phyloP scores from a whole-genome alignment of 768 basidiomycete genomes.

The Symmetrospora coprosmae region DNA sequence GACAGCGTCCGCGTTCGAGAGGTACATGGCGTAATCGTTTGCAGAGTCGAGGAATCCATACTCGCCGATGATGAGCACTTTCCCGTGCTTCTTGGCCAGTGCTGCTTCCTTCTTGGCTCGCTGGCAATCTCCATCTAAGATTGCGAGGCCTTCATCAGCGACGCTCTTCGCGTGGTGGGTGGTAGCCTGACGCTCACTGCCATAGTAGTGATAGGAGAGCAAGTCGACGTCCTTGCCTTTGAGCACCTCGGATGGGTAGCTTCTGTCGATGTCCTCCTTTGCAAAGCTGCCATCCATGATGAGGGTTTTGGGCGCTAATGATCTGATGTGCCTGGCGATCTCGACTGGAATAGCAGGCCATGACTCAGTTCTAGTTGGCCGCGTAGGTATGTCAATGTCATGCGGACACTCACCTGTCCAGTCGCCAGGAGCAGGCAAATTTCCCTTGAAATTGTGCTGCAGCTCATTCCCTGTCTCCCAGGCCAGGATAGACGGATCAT shows the following conservation, averaged over 20 bases:
- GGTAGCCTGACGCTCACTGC: neutral
- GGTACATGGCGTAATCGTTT: slow-evolving; percentile 26
- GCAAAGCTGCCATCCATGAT: slow-evolving; percentile 33
- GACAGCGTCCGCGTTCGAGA: slow-evolving; percentile 21
- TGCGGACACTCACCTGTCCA: slow-evolving; percentile 28
- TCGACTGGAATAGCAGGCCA: neutral
- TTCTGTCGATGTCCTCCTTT: slow-evolving; percentile 24
- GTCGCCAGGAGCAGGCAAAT: slow-evolving; percentile 26
- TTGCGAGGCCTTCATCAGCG: neutral
- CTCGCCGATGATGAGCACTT: slow-evolving; percentile 33
- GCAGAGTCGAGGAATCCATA: slow-evolving; percentile 30
- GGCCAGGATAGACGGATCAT: slow-evolving; percentile 30
- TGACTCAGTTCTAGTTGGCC: neutral
- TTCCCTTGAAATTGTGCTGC: slow-evolving; percentile 23
- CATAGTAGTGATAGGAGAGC: slow-evolving; percentile 23
- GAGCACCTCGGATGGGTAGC: slow-evolving; percentile 29
- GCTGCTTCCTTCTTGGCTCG: slow-evolving; percentile 29
- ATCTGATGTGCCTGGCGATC: slow-evolving; percentile 30
- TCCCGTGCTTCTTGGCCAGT: slow-evolving; percentile 26
- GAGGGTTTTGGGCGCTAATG: slow-evolving; percentile 28
- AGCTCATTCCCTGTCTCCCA: slow-evolving; percentile 35
- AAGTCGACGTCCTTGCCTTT: slow-evolving; percentile 25
- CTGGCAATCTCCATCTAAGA: slow-evolving; percentile 27
- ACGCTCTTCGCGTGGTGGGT: neutral
- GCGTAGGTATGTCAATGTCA: neutral